phyloP scores from a whole-genome alignment of 1,139 yeast species.

The Insectozyma bohioensis region DNA sequence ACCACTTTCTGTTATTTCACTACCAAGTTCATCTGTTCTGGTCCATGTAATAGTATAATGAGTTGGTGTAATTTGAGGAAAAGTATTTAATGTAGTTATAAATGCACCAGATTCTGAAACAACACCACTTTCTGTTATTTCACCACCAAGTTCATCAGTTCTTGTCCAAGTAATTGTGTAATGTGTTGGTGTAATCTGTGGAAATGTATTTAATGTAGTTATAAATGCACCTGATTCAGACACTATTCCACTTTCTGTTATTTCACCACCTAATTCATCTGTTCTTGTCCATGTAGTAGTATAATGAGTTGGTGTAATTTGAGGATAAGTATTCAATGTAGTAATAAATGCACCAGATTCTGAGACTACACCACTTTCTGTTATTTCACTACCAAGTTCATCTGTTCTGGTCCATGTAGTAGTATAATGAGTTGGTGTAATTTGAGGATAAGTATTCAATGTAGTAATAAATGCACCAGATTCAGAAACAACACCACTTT shows the following conservation, averaged over 20 bases:
- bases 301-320: neutral
- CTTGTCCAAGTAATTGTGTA: slow-evolving; percentile 19
- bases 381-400: slow-evolving; percentile 18
- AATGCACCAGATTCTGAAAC: slow-evolving; percentile 7
- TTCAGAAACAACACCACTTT: slow-evolving; percentile 9
- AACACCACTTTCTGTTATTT: slow-evolving; percentile 16
- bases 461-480: slow-evolving; percentile 3
- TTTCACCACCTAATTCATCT: slow-evolving; percentile 6
- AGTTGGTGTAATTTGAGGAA: slow-evolving; percentile 2
- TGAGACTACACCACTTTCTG: slow-evolving; percentile 16
- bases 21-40: slow-evolving; percentile 6
- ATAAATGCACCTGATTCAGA: neutral
- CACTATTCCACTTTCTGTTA: slow-evolving; percentile 9
- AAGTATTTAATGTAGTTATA: slow-evolving; percentile 9
- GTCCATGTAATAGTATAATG: slow-evolving; percentile 5
- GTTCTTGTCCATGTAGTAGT: slow-evolving; percentile 6
- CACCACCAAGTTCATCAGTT: slow-evolving; percentile 19
- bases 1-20: slow-evolving; percentile 9
- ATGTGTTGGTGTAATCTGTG: slow-evolving; percentile 6
- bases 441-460: slow-evolving; percentile 3
- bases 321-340: neutral
- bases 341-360: slow-evolving; percentile 1
- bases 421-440: slow-evolving; percentile 9
- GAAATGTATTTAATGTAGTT: slow-evolving; percentile 11
- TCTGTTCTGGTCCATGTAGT: slow-evolving; percentile 19